Percentiles rank a stretch among this genome's conserved stretches.
Evolutionary conservation across 345 rosid genomes (phyloP).

Genomic region (thale cress (Arabidopsis thaliana)): DNA sequence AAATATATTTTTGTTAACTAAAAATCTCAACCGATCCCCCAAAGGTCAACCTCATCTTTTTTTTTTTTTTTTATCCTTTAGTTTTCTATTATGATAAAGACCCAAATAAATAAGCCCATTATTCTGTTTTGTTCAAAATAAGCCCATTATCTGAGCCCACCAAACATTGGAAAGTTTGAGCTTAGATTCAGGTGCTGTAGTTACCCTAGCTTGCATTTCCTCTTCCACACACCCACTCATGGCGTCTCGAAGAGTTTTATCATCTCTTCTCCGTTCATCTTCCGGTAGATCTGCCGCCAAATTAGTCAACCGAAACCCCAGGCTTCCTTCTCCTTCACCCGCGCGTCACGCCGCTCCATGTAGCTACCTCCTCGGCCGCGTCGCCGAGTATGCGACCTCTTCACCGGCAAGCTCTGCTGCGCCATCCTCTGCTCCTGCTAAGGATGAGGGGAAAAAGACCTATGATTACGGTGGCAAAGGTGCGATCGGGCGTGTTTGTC

Average conservation of each 20-base stretch:
- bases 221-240: slow-evolving; percentile 49
- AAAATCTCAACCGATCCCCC: too few relatives aligned
- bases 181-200: background rate
- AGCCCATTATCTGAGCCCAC: slow-evolving; percentile 22
- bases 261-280: slow-evolving; percentile 76
- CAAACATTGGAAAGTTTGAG: background rate
- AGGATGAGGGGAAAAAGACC: slow-evolving; percentile 51
- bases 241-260: slow-evolving; percentile 81
- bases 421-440: slow-evolving; percentile 47
- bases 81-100: too few relatives aligned
- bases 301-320: slow-evolving; percentile 45
- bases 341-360: slow-evolving; percentile 62
- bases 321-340: slow-evolving; percentile 46
- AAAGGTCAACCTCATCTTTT: too few relatives aligned
- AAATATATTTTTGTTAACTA: too few relatives aligned
- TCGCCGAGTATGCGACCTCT: slow-evolving; percentile 72
- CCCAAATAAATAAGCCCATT: too few relatives aligned
- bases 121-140: background rate
- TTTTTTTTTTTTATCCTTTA: too few relatives aligned
- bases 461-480: slow-evolving; percentile 87
- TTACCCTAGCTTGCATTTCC: slow-evolving; percentile 40
- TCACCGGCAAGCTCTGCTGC: slow-evolving; percentile 53
- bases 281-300: slow-evolving; percentile 64
- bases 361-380: slow-evolving; percentile 63
- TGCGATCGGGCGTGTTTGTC: slow-evolving; percentile 88